phyloP scores from a whole-genome alignment of 805 yeast species.

The Kluyveromyces aestuarii region DNA sequence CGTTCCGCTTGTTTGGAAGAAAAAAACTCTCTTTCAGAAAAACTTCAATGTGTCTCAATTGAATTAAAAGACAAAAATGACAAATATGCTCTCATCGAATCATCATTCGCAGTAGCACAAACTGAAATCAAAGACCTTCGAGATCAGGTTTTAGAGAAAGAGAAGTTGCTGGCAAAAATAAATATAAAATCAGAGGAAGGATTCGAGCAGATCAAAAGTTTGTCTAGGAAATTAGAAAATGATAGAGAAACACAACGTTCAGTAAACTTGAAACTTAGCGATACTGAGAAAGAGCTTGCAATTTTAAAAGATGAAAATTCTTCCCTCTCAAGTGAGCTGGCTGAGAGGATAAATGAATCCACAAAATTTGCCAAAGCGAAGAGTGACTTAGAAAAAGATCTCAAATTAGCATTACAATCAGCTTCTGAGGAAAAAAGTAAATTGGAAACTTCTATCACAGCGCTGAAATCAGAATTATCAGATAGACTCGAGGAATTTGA shows the following conservation, averaged over 20 bases:
- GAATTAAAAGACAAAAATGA: conserved; percentile 4
- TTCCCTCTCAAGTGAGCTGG: neutral
- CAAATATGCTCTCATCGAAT: neutral
- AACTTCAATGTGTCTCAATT: neutral
- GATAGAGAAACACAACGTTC: conserved; percentile 6
- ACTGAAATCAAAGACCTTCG: conserved; percentile 14
- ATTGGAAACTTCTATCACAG: conserved; percentile 13
- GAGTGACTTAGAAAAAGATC: neutral
- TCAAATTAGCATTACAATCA: conserved; percentile 9
- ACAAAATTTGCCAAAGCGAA: neutral
- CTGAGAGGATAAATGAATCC: neutral
- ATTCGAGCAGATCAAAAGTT: neutral
- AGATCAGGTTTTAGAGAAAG: neutral
- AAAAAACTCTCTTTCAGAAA: neutral
- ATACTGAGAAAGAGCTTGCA: neutral
- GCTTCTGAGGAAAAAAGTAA: conserved; percentile 23
- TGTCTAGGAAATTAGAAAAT: conserved; percentile 4
- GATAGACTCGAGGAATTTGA: conserved; percentile 38
- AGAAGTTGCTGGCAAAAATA: neutral
- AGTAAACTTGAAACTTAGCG: neutral
- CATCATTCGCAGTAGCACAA: conserved; percentile 9
- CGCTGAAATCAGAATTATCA: conserved; percentile 24
- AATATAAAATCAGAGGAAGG: neutral
- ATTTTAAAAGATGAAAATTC: neutral
- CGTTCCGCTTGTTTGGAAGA: neutral